Evolutionary conservation across 805 yeast genomes (phyloP).

Genomic region (Starmera amethionina): DNA sequence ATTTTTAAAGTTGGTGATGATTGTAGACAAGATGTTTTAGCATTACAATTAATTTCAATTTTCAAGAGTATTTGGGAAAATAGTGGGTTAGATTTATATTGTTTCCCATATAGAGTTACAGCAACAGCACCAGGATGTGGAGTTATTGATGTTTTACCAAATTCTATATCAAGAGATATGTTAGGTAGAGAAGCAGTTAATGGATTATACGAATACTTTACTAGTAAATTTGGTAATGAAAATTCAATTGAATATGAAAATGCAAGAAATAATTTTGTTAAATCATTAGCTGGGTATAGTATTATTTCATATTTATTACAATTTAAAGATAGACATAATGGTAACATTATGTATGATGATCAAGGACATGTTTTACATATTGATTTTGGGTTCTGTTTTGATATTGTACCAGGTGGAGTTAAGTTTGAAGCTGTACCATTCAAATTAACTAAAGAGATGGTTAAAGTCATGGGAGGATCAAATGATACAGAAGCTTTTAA

Average conservation of each 20-base stretch:
- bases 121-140: constrained; percentile 99
- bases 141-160: constrained; percentile 94
- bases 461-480: constrained; percentile 90
- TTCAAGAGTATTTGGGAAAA: constrained; percentile 86
- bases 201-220: constrained; percentile 87
- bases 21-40: constrained; percentile 94
- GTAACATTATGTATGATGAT: constrained; percentile 93
- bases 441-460: constrained; percentile 94
- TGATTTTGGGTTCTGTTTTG: constrained; percentile 98
- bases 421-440: constrained; percentile 97
- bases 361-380: constrained; percentile 93
- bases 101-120: constrained; percentile 89
- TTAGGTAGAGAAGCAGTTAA: constrained; percentile 97
- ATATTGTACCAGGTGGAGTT: constrained; percentile 98
- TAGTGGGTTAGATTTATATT: constrained; percentile 82
- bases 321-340: constrained; percentile 96
- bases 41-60: constrained; percentile 82
- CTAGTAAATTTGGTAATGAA: constrained; percentile 92
- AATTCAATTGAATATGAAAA: constrained; percentile 79
- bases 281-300: constrained; percentile 91
- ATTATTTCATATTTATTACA: constrained; percentile 84
- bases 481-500: constrained; percentile 74
- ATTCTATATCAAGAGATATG: constrained; percentile 95
- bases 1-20: constrained; percentile 99
- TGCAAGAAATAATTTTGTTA: constrained; percentile 87